Conservation (phyloP, 2,329 filamentous ascomycete genomes). For the Alternaria sp. region DNA sequence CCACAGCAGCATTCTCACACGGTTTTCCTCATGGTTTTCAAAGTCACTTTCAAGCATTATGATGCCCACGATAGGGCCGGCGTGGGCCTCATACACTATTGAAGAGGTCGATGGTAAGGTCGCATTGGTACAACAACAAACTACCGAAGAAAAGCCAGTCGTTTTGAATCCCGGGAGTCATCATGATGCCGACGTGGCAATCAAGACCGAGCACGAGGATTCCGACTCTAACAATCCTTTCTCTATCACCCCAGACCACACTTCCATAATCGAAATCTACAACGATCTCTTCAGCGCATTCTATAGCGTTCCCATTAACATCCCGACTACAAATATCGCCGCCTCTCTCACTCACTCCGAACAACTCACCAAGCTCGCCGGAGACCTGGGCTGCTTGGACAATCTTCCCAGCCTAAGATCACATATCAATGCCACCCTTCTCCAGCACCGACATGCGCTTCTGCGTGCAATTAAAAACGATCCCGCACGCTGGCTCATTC, state of each 20-base stretch:
- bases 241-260: neutral
- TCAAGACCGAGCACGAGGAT: neutral
- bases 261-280: conserved; percentile 3
- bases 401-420: conserved; percentile 20
- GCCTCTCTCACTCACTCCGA: conserved; percentile 34
- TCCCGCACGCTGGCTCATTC: conserved; percentile 40
- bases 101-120: conserved; percentile 3
- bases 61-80: too few relatives aligned
- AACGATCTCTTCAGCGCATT: conserved; percentile 34
- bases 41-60: neutral
- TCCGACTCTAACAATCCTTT: neutral
- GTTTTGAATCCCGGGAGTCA: neutral
- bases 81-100: conserved; percentile 2
- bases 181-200: neutral
- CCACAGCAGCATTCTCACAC: conserved; percentile 15
- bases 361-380: conserved; percentile 33
- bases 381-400: conserved; percentile 22
- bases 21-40: conserved; percentile 23
- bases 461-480: conserved; percentile 39
- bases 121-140: neutral
- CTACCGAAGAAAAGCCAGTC: neutral
- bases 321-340: conserved; percentile 19
- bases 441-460: conserved; percentile 31
- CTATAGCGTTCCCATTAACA: conserved; percentile 25
- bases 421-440: conserved; percentile 30